Evolutionary conservation across 2,329 filamentous ascomycete genomes (phyloP).

Genomic region (Venturia carpophila): DNA sequence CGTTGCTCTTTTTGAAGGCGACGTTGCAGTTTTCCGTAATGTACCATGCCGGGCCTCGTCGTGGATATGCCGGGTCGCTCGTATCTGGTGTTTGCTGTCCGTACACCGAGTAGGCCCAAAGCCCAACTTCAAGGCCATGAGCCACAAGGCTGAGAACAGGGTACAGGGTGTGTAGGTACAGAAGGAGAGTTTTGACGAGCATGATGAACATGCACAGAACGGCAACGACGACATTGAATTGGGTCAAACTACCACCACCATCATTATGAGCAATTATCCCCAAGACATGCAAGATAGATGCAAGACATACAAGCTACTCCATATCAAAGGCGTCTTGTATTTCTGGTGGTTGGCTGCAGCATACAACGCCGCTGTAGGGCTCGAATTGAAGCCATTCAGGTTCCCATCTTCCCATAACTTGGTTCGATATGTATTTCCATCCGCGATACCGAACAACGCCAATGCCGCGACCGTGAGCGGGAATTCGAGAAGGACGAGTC

Average conservation of each 20-base stretch:
- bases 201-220: slow-evolving; percentile 70
- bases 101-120: slow-evolving; percentile 60
- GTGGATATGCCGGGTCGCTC: slow-evolving; percentile 55
- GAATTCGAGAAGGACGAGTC: slow-evolving; percentile 59
- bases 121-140: slow-evolving; percentile 49
- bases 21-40: slow-evolving; percentile 61
- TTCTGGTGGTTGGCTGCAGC: slow-evolving; percentile 64
- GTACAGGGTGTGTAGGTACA: slow-evolving; percentile 63
- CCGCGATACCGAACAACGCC: slow-evolving; percentile 63
- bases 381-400: slow-evolving; percentile 65
- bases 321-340: slow-evolving; percentile 57
- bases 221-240: slow-evolving; percentile 69
- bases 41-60: slow-evolving; percentile 63
- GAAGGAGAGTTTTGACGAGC: slow-evolving; percentile 59
- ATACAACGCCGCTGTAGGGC: slow-evolving; percentile 60
- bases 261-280: slow-evolving; percentile 2
- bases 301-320: slow-evolving; percentile 60
- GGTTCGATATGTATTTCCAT: slow-evolving; percentile 64
- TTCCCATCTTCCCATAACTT: slow-evolving; percentile 66
- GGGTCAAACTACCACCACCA: slow-evolving; percentile 53
- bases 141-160: slow-evolving; percentile 55
- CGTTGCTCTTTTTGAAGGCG: slow-evolving; percentile 47
- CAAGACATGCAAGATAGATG: not conserved
- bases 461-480: slow-evolving; percentile 56
- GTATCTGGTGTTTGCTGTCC: slow-evolving; percentile 68